phyloP scores from a whole-genome alignment of 768 basidiomycete species.

The Naganishia friedmannii region DNA sequence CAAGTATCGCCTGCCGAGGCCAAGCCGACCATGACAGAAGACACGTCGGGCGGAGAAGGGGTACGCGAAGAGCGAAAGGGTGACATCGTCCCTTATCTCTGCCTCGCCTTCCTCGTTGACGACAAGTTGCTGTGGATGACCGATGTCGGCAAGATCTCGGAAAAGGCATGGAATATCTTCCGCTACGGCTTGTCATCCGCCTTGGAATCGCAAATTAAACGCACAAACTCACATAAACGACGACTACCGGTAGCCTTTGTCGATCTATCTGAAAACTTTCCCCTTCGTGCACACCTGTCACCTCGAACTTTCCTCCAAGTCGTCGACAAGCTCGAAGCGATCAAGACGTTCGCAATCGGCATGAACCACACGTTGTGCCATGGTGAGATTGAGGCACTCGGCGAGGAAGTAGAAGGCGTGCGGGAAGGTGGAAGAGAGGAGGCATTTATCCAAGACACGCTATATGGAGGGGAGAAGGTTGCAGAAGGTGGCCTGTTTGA shows the following conservation, averaged over 20 bases:
- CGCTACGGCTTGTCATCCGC: not conserved
- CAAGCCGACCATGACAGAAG: not conserved
- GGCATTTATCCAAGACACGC: not conserved
- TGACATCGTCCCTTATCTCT: not conserved
- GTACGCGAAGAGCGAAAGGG: too few species aligned
- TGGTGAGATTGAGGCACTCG: conserved; percentile 1
- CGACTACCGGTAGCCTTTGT: conserved; percentile 2
- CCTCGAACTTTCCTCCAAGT: conserved; percentile 5
- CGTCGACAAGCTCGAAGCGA: conserved; percentile 4
- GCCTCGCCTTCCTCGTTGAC: conserved; percentile 3
- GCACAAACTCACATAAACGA: not conserved
- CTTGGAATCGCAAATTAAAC: not conserved
- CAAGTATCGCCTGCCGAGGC: not conserved
- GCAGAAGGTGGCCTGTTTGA: conserved; percentile 9
- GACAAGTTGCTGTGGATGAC: conserved; percentile 14
- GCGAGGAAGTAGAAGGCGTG: conserved; percentile 3
- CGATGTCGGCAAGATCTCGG: not conserved
- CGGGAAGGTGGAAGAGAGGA: not conserved
- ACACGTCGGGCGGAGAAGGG: not conserved
- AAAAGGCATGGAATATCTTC: conserved; percentile 8
- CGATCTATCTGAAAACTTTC: not conserved
- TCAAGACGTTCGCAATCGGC: not conserved
- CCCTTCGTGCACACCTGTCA: conserved; percentile 7
- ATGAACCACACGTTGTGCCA: conserved; percentile 12
- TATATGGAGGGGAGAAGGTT: conserved; percentile 1